Base-by-base conservation (phyloP, 2,329 filamentous ascomycete genomes). In the Magnaporthiopsis rhizophila region DNA sequence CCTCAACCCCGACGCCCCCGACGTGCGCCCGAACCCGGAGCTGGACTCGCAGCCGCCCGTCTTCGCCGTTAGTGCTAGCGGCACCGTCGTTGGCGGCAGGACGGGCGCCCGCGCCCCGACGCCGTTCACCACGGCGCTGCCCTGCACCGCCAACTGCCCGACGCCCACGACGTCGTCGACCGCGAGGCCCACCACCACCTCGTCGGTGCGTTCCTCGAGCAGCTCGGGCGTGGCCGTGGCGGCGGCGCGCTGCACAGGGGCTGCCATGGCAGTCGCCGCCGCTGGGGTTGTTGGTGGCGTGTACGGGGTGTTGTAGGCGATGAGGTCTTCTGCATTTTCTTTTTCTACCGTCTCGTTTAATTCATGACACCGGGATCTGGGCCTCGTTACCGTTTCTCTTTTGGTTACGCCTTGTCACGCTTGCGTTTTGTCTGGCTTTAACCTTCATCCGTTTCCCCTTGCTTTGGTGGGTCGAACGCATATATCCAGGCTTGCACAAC, bases 41-140 rank as follows among this genome's bases (percentile, higher is more conserved):
- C 67, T 72, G 1, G 70, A 69, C 30, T 75, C 73, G 6, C 75
- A 79, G 57, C 68, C 71, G 18, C 75, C 78, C 6, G 76, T 72
- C 0, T 76, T 73, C 61, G 59, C 67, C 5, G 67, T 64, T 0
- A 53, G 45, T 21, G 45, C 45, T 21, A 69, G 70, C 0, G 58
- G 58, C 30, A 60, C 62, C 3, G 18, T 34, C 57, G 34, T 38
- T 34, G 69, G 66, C 12, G 62, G 59, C 6, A 28, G 24, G 32
- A 62, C 60, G 30, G 63, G 63, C n/a, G 24, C 34, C 11, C 28
- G 32, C 12, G 63, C 53, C 9, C 64, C 69, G 9, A 65, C 69
- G 7, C 74, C 74, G 0, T 82, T 80, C 66, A 78, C 78, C 0
- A 75, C 73, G 0, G 75, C 74, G 8, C 73, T 81, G 61, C 79